phyloP scores from a whole-genome alignment of 1,139 yeast species.

The Hyphopichia buzzinii region DNA sequence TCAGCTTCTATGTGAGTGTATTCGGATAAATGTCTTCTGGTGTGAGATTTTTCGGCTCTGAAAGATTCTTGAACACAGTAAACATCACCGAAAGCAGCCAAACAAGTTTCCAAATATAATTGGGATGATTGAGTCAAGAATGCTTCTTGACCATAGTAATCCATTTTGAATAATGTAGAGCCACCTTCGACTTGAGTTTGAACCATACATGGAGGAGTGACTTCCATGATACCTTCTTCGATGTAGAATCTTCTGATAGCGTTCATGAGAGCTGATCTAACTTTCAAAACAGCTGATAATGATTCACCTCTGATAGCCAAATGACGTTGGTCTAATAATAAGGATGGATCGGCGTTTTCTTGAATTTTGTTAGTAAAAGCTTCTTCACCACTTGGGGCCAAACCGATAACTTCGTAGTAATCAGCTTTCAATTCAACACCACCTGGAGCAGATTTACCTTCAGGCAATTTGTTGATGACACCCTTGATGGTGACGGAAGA shows the following conservation, averaged over 20 bases:
- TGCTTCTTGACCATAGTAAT: slow-evolving; percentile 97
- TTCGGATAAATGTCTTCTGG: slow-evolving; percentile 96
- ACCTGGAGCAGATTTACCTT: slow-evolving; percentile 97
- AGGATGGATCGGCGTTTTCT: slow-evolving; percentile 91
- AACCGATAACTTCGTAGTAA: slow-evolving; percentile 81
- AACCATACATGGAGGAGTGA: slow-evolving; percentile 99
- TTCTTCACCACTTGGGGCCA: slow-evolving; percentile 96
- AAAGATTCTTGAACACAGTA: slow-evolving; percentile 97
- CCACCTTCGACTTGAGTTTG: slow-evolving; percentile 99
- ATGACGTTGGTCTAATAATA: slow-evolving; percentile 92
- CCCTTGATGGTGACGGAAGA: slow-evolving; percentile 82
- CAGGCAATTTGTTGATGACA: slow-evolving; percentile 77
- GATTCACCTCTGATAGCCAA: slow-evolving; percentile 94
- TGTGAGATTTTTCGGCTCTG: slow-evolving; percentile 98
- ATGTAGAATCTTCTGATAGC: slow-evolving; percentile 74
- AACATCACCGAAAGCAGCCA: slow-evolving; percentile 95
- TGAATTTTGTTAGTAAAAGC: slow-evolving; percentile 92
- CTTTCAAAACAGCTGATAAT: slow-evolving; percentile 91
- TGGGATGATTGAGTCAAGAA: slow-evolving; percentile 96
- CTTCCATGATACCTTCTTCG: slow-evolving; percentile 81
- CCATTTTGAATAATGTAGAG: slow-evolving; percentile 86
- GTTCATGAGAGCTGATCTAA: slow-evolving; percentile 75
- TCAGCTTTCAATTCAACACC: slow-evolving; percentile 93
- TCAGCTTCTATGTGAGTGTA: slow-evolving; percentile 97
- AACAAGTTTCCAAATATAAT: slow-evolving; percentile 92